Conservation (phyloP, 2,329 filamentous ascomycete species). For the Cladosporium colombiae region DNA sequence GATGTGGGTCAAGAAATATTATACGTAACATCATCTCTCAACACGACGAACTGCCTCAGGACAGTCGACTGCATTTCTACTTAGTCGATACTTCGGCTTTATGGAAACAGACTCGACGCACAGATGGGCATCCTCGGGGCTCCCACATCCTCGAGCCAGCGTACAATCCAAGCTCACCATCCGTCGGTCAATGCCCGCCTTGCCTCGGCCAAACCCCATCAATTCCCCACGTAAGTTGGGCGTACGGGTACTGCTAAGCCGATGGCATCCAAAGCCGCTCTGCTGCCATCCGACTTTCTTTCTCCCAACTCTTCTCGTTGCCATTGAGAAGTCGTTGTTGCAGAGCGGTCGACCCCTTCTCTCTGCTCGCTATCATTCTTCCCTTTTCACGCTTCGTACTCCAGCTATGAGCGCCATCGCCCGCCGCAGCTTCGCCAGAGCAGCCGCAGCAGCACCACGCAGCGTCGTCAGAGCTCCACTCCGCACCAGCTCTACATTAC, state of each 20-base stretch:
- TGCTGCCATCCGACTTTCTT: not conserved
- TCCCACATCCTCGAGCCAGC: not conserved
- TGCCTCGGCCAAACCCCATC: constrained; percentile 2
- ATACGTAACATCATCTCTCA: not conserved
- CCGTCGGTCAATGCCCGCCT: not conserved
- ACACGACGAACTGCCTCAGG: not conserved
- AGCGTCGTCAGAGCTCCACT: constrained; percentile 33
- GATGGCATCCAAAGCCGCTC: not conserved
- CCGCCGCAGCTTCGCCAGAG: constrained; percentile 42
- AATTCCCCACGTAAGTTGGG: not conserved
- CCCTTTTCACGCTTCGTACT: not conserved
- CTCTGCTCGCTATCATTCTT: not conserved
- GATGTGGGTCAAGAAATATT: not conserved
- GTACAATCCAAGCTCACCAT: not conserved
- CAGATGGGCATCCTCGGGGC: not conserved
- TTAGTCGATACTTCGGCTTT: not conserved
- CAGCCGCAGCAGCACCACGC: constrained; percentile 28
- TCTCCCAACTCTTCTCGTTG: not conserved
- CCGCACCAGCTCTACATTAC: constrained; percentile 28
- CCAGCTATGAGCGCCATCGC: constrained; percentile 38
- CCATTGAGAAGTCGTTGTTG: constrained; percentile 5
- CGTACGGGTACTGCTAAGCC: not conserved
- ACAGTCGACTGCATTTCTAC: not conserved
- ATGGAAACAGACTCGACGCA: not conserved
- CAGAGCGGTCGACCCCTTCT: not conserved